Percentiles rank a stretch among this genome's conserved stretches.
phyloP scores from a whole-genome alignment of 2,329 filamentous ascomycete species.

The Dothideomycetes sp. region DNA sequence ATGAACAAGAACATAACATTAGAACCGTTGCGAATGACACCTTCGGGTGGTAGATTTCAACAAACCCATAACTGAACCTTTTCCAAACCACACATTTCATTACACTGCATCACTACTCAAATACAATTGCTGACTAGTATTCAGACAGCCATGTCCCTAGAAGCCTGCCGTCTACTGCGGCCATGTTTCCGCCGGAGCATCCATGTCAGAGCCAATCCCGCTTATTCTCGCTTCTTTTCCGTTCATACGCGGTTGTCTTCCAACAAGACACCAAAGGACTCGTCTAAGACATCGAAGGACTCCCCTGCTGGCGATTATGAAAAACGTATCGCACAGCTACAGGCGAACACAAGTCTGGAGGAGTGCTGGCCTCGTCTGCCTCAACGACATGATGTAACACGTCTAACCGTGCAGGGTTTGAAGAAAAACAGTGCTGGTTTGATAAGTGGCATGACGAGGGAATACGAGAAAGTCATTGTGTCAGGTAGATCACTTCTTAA shows the following conservation, averaged over 20 bases:
- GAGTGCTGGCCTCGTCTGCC: slow-evolving; percentile 47
- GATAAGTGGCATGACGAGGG: slow-evolving; percentile 2
- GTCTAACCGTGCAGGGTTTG: slow-evolving; percentile 17
- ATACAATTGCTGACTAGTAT: slow-evolving; percentile 6
- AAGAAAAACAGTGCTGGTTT: slow-evolving; percentile 7
- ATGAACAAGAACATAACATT: slow-evolving; percentile 21
- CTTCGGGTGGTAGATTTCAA: slow-evolving; percentile 44
- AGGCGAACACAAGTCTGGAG: slow-evolving; percentile 39
- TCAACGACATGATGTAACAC: slow-evolving; percentile 16
- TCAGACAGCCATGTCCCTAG: slow-evolving; percentile 37
- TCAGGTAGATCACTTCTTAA: too few relatives aligned
- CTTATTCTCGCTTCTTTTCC: slow-evolving; percentile 44
- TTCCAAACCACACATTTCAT: slow-evolving; percentile 6
- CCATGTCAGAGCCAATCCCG: slow-evolving; percentile 28
- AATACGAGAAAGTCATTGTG: slow-evolving; percentile 2
- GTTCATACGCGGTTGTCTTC: slow-evolving; percentile 17
- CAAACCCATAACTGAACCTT: slow-evolving; percentile 27
- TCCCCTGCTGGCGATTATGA: slow-evolving; percentile 32
- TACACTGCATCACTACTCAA: slow-evolving; percentile 33
- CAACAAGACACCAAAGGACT: slow-evolving; percentile 5
- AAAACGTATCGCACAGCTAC: slow-evolving; percentile 47
- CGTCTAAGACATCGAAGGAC: slow-evolving; percentile 14
- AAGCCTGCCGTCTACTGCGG: slow-evolving; percentile 45
- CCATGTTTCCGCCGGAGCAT: slow-evolving; percentile 43
- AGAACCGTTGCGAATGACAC: slow-evolving; percentile 65